phyloP scores from a whole-genome alignment of 345 rosid species.

The Pistacia atlantica region DNA sequence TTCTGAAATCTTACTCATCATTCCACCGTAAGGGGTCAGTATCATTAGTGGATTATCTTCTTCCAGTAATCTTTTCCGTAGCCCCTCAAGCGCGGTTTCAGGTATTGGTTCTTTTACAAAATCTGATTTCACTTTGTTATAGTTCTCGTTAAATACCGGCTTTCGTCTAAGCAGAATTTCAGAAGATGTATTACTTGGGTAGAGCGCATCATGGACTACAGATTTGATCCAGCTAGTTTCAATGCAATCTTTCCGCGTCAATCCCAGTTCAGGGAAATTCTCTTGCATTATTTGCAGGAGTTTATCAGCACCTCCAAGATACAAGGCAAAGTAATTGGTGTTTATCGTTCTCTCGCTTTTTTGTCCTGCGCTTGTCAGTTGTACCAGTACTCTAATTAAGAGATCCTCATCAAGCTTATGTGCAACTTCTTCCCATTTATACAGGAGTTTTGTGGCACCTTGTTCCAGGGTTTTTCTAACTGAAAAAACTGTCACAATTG shows the following conservation, averaged over 20 bases:
- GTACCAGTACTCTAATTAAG: background rate
- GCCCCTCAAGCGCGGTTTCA: background rate
- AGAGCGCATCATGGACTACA: background rate
- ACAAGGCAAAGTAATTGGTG: background rate
- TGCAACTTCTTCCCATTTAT: background rate
- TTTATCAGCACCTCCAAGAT: background rate
- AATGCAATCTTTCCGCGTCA: background rate
- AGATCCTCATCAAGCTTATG: background rate
- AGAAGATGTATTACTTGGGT: background rate
- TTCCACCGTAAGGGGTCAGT: conserved; percentile 2
- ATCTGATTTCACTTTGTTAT: conserved; percentile 6
- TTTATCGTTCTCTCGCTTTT: background rate
- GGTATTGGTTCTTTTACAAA: background rate
- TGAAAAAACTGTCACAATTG: background rate
- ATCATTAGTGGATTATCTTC: background rate
- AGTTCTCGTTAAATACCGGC: background rate
- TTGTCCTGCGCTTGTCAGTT: background rate
- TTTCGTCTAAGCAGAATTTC: background rate
- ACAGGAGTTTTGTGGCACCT: background rate
- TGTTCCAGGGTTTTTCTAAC: background rate
- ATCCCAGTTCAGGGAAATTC: conserved; percentile 6
- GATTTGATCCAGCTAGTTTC: conserved; percentile 1
- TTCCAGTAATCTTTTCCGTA: background rate
- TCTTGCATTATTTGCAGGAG: background rate
- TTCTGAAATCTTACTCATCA: conserved; percentile 5